Conservation (phyloP, 495 filamentous ascomycete species). For the Penicillium mononematosum region DNA sequence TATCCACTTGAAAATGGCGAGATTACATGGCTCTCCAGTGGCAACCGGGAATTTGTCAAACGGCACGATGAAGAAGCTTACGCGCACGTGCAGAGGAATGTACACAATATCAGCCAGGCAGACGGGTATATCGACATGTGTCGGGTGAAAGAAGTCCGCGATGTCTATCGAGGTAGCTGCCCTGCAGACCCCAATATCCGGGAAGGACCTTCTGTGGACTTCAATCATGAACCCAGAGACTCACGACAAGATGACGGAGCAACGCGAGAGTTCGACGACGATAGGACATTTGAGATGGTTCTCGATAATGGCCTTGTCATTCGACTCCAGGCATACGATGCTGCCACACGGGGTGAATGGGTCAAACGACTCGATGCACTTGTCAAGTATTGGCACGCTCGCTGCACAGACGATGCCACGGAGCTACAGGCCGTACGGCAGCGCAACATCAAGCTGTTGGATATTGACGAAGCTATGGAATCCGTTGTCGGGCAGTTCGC, state of each 20-base stretch:
- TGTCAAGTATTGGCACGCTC: constrained; percentile 65
- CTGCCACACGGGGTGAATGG: constrained; percentile 61
- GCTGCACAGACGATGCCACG: constrained; percentile 54
- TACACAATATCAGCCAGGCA: constrained; percentile 56
- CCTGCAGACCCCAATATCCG: constrained; percentile 51
- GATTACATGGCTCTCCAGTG: constrained; percentile 58
- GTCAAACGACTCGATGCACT: constrained; percentile 57
- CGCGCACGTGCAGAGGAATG: constrained; percentile 59
- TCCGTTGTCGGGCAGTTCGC: constrained; percentile 67
- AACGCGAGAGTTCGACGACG: constrained; percentile 53
- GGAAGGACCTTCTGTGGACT: constrained; percentile 51
- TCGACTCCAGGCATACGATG: constrained; percentile 65
- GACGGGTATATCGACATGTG: constrained; percentile 70
- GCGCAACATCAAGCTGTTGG: constrained; percentile 60
- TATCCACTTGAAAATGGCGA: constrained; percentile 55
- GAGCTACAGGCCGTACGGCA: constrained; percentile 56
- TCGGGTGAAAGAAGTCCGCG: constrained; percentile 55
- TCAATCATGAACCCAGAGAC: constrained; percentile 46
- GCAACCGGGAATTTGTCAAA: constrained; percentile 43
- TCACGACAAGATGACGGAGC: constrained; percentile 52
- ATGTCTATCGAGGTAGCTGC: constrained; percentile 49
- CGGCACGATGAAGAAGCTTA: constrained; percentile 60
- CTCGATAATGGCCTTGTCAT: constrained; percentile 63
- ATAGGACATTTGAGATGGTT: constrained; percentile 62
- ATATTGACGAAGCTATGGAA: constrained; percentile 71